Evolutionary conservation across 176 grass and related monocot species (phyloP).

Genomic region (Ensete glaucum): DNA sequence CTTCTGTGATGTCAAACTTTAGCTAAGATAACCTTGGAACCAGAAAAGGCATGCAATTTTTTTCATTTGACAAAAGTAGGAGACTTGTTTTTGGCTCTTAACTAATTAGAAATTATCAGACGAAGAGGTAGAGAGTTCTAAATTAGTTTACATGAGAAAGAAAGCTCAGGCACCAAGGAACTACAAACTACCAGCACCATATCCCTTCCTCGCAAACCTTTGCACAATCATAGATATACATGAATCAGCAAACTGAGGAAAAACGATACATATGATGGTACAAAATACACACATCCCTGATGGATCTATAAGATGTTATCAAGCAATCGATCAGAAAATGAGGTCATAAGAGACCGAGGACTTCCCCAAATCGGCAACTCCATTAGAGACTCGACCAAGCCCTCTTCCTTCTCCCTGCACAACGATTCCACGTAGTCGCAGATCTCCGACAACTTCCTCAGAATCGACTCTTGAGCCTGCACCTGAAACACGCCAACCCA

Average conservation of each 20-base stretch:
- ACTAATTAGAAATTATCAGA: not conserved
- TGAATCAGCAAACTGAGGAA: not conserved
- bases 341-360: slow-evolving; percentile 24
- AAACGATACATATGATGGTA: not conserved
- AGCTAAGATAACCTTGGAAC: not conserved
- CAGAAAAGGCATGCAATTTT: not conserved
- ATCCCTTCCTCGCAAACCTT: not conserved
- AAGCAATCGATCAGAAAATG: not conserved
- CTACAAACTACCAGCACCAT: not conserved
- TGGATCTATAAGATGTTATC: not conserved
- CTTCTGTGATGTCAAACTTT: not conserved
- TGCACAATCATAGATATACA: not conserved
- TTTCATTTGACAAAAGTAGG: not conserved
- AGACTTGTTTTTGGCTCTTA: not conserved
- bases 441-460: not conserved
- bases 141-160: not conserved
- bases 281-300: not conserved
- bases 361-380: slow-evolving; percentile 36
- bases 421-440: slow-evolving; percentile 19
- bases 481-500: slow-evolving; percentile 21
- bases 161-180: not conserved
- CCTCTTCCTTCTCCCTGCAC: slow-evolving; percentile 19
- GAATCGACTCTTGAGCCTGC: not conserved
- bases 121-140: not conserved
- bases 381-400: slow-evolving; percentile 14